phyloP scores from a whole-genome alignment of 306 rosid genomes.

The Ormosia semicastrata region DNA sequence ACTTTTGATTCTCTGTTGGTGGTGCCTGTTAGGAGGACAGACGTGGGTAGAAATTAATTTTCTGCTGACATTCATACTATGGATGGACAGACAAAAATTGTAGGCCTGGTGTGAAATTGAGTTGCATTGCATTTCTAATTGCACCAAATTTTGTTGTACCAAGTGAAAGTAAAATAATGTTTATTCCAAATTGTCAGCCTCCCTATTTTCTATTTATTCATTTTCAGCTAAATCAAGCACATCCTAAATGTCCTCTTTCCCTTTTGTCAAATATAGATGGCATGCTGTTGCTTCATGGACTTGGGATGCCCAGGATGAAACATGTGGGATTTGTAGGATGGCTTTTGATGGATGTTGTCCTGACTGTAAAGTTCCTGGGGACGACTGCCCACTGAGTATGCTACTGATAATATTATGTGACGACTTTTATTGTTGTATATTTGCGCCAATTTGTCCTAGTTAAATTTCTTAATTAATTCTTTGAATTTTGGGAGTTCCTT shows the following conservation, averaged over 20 bases:
- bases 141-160: background rate
- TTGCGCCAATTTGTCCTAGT: background rate
- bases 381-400: slow-evolving; percentile 91
- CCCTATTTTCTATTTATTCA: background rate
- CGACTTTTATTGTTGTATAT: background rate
- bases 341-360: slow-evolving; percentile 96
- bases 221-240: background rate
- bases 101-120: background rate
- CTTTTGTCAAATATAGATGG: slow-evolving; percentile 57
- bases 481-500: background rate
- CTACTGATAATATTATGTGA: background rate
- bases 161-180: background rate
- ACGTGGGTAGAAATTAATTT: background rate
- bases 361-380: slow-evolving; percentile 91
- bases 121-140: background rate
- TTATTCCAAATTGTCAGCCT: background rate
- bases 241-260: background rate
- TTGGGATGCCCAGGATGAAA: slow-evolving; percentile 92
- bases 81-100: background rate
- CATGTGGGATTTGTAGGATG: slow-evolving; percentile 94
- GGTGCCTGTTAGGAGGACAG: background rate
- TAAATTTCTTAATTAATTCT: slow-evolving; percentile 7
- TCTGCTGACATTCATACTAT: background rate
- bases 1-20: background rate
- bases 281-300: slow-evolving; percentile 95